Conservation (phyloP, 495 filamentous ascomycete species). For the Xylaria flabelliformis region DNA sequence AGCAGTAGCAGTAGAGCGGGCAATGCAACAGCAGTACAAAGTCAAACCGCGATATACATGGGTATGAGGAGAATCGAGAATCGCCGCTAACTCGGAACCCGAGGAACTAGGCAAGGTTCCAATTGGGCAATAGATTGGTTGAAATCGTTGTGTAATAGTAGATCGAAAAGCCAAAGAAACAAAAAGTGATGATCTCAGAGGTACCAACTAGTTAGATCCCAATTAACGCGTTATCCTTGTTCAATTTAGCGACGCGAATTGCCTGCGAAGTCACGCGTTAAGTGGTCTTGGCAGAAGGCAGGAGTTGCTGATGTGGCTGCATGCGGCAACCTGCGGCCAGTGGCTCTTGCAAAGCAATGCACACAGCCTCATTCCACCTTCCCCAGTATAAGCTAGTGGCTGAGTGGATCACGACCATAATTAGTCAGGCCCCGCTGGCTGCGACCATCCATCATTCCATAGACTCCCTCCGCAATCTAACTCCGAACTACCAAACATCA, state of each 20-base stretch:
- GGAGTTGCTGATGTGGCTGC: slow-evolving; percentile 4
- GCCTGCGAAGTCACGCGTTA: slow-evolving; percentile 45
- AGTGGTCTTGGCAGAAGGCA: slow-evolving; percentile 28
- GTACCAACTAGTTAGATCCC: background rate
- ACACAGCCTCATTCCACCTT: slow-evolving; percentile 15
- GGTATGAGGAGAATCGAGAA: background rate
- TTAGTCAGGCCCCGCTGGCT: slow-evolving; percentile 6
- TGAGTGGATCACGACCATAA: background rate
- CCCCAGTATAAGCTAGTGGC: too few species aligned
- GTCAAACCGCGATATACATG: background rate
- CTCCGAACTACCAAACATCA: slow-evolving; percentile 3
- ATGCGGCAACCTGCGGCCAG: background rate
- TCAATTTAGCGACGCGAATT: slow-evolving; percentile 38
- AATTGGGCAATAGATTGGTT: background rate
- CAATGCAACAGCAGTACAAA: background rate
- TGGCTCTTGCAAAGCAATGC: too few species aligned
- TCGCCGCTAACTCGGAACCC: background rate
- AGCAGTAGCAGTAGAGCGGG: background rate
- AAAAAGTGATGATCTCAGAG: slow-evolving; percentile 34
- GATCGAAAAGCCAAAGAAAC: background rate
- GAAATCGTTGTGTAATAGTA: background rate
- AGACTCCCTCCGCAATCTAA: background rate
- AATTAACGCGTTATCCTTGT: slow-evolving; percentile 35
- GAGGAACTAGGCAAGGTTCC: too few species aligned
- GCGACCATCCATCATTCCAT: background rate